These are phyloP conservation scores for Blastobotrys chiropterorum DNA, from an alignment of 805 yeast species.

Conservation along the genomic window DNA sequence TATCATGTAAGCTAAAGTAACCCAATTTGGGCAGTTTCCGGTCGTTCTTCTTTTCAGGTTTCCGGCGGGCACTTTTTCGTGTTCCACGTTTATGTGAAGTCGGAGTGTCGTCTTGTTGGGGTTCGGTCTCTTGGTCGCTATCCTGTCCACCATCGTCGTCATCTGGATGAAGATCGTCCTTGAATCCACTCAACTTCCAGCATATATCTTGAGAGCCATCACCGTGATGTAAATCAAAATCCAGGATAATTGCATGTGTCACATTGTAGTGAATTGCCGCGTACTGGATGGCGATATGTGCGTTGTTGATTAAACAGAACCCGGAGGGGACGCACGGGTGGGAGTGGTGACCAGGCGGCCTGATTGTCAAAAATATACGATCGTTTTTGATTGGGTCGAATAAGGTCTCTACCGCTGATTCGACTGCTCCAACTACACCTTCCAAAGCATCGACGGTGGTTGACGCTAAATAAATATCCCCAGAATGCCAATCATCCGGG, in stretches of 20 bases:
- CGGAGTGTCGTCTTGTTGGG: conserved; percentile 21
- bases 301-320: conserved; percentile 75
- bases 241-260: conserved; percentile 76
- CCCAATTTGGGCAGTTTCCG: conserved; percentile 45
- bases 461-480: conserved; percentile 61
- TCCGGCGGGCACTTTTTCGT: not conserved
- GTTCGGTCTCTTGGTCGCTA: conserved; percentile 12
- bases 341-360: conserved; percentile 87
- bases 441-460: conserved; percentile 63
- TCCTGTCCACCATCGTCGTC: conserved; percentile 22
- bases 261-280: conserved; percentile 57
- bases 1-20: conserved; percentile 77
- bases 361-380: conserved; percentile 58
- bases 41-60: conserved; percentile 14
- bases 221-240: conserved; percentile 83
- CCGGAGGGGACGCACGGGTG: conserved; percentile 83
- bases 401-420: conserved; percentile 57
- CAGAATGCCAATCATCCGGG: conserved; percentile 76
- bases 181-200: conserved; percentile 58
- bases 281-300: conserved; percentile 73
- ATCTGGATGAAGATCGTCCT: conserved; percentile 29
- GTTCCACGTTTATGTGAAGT: not conserved
- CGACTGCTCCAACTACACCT: conserved; percentile 74
- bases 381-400: conserved; percentile 26
- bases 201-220: conserved; percentile 86